Percentiles rank a stretch among this genome's conserved stretches.
Conservation (phyloP, 805 yeast genomes). For the Candida glaebosa region DNA sequence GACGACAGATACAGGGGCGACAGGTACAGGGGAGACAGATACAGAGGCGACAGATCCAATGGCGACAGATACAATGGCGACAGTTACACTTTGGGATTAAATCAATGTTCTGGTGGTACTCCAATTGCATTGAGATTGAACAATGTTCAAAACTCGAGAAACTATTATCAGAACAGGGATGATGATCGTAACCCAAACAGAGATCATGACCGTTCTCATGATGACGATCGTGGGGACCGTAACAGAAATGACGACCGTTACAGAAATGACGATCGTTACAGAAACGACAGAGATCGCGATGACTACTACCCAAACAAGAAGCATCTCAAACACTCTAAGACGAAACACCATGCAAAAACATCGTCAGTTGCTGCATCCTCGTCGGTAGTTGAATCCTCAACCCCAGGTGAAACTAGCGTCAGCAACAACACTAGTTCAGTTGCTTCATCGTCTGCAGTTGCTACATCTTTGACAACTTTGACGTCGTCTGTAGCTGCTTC, state of each 20-base stretch:
- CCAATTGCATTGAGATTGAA: constrained; percentile 22
- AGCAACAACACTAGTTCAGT: background rate
- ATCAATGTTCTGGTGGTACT: constrained; percentile 26
- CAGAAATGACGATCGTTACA: background rate
- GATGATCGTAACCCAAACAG: no score
- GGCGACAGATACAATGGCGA: constrained; percentile 12
- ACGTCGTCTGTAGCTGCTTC: background rate
- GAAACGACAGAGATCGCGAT: background rate
- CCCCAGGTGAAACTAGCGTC: background rate
- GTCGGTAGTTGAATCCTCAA: background rate
- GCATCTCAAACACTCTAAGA: background rate
- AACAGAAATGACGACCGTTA: background rate
- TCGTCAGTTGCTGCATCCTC: background rate
- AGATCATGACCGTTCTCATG: no score
- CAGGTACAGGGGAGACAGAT: no score
- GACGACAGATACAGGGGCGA: background rate
- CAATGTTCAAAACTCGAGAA: background rate
- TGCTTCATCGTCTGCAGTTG: background rate
- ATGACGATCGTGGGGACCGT: no score
- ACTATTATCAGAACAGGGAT: no score
- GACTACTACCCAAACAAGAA: background rate
- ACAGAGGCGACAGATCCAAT: background rate
- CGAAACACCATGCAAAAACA: background rate
- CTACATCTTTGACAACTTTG: background rate
- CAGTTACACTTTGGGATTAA: constrained; percentile 20